phyloP scores from a whole-genome alignment of 2,329 filamentous ascomycete genomes.

The Dactylella cylindrospora region DNA sequence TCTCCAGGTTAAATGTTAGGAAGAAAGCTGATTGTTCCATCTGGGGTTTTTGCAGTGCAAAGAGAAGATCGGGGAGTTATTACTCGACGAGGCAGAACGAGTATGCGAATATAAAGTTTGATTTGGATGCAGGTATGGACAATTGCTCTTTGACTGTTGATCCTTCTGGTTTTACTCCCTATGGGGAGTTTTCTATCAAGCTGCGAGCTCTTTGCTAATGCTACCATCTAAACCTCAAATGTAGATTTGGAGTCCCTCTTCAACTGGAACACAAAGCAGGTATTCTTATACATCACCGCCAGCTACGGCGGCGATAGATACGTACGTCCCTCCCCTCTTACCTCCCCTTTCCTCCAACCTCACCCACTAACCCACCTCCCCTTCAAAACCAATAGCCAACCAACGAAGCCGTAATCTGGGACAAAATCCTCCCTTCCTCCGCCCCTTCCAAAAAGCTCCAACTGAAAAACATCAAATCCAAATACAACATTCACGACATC shows the following conservation, averaged over 20 bases:
- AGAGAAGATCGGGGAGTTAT: slow-evolving; percentile 84
- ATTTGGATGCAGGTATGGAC: slow-evolving; percentile 70
- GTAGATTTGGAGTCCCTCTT: slow-evolving; percentile 84
- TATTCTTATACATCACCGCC: slow-evolving; percentile 94
- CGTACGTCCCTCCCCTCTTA: slow-evolving; percentile 18
- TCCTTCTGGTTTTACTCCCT: background rate
- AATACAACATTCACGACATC: slow-evolving; percentile 96
- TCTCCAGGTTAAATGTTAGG: background rate
- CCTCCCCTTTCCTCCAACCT: slow-evolving; percentile 54
- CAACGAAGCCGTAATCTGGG: slow-evolving; percentile 89
- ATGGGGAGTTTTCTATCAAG: background rate
- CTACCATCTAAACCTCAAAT: background rate
- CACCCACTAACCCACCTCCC: slow-evolving; percentile 53
- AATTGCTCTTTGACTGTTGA: background rate
- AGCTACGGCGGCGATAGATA: slow-evolving; percentile 56
- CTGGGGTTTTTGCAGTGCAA: slow-evolving; percentile 61
- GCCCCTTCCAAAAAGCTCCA: slow-evolving; percentile 65
- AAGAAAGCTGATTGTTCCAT: background rate
- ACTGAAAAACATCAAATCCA: slow-evolving; percentile 82
- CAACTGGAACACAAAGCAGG: slow-evolving; percentile 98
- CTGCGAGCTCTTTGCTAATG: background rate
- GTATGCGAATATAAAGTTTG: slow-evolving; percentile 92
- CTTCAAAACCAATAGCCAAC: slow-evolving; percentile 52
- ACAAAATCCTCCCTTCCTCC: slow-evolving; percentile 76
- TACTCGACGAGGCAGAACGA: slow-evolving; percentile 91